Evolutionary conservation across 345 rosid species (phyloP).

Genomic region (Viola odorata): DNA sequence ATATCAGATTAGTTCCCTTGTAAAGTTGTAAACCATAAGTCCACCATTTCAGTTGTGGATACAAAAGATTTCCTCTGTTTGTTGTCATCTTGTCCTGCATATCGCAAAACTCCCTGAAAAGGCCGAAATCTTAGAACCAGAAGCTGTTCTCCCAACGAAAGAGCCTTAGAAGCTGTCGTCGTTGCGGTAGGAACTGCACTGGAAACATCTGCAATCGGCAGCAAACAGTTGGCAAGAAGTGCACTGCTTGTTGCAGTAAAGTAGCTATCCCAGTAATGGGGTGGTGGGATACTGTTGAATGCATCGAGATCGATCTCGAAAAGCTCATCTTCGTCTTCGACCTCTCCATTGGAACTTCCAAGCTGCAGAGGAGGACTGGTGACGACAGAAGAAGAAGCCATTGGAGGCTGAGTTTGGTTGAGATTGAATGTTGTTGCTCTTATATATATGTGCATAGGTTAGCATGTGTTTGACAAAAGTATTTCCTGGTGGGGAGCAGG

Average conservation of each 20-base stretch:
- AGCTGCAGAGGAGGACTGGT: background rate
- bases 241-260: slow-evolving; percentile 25
- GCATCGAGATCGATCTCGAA: slow-evolving; percentile 46
- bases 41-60: background rate
- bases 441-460: background rate
- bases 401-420: background rate
- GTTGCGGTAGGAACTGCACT: slow-evolving; percentile 31
- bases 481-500: slow-evolving; percentile 1
- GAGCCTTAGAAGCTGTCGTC: background rate
- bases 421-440: background rate
- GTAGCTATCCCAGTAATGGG: slow-evolving; percentile 31
- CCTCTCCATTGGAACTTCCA: background rate
- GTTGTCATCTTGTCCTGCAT: background rate
- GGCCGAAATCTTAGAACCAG: background rate
- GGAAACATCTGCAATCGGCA: slow-evolving; percentile 40
- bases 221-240: slow-evolving; percentile 44
- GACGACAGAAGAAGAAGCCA: slow-evolving; percentile 28
- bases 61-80: background rate
- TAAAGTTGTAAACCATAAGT: no score
- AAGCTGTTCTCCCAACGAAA: background rate
- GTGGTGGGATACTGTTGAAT: slow-evolving; percentile 35
- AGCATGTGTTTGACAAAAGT: background rate
- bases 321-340: slow-evolving; percentile 43
- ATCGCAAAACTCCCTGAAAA: background rate
- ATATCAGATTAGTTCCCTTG: no score